Percentiles rank a stretch among this genome's conserved stretches.
phyloP scores from a whole-genome alignment of 768 basidiomycete species.

The Myochromella boudieri region DNA sequence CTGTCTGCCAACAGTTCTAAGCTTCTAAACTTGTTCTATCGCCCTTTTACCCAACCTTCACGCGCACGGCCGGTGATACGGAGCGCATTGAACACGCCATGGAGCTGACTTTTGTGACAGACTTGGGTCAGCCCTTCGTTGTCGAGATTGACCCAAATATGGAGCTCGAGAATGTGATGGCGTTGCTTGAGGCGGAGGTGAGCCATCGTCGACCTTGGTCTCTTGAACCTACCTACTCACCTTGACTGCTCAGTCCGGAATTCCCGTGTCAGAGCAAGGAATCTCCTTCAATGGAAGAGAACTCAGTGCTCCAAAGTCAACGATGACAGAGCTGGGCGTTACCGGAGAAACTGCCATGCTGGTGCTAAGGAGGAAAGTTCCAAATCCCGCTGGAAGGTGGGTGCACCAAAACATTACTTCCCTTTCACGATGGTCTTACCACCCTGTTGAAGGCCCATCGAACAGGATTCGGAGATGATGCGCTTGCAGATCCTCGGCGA shows the following conservation, averaged over 20 bases:
- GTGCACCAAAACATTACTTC: slow-evolving; percentile 3
- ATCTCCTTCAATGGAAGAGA: slow-evolving; percentile 70
- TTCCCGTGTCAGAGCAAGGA: slow-evolving; percentile 70
- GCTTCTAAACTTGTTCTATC: not conserved
- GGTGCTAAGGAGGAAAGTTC: slow-evolving; percentile 62
- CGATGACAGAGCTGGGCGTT: slow-evolving; percentile 67
- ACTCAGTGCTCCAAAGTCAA: slow-evolving; percentile 61
- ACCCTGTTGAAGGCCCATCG: slow-evolving; percentile 49
- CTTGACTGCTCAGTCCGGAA: slow-evolving; percentile 56
- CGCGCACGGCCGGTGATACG: not conserved
- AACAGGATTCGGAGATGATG: slow-evolving; percentile 89
- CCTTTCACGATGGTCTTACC: not conserved
- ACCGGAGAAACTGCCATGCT: slow-evolving; percentile 61
- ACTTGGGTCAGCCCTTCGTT: slow-evolving; percentile 58
- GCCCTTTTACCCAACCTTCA: not conserved
- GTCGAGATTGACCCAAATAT: slow-evolving; percentile 89
- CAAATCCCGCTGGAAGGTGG: slow-evolving; percentile 41
- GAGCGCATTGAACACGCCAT: slow-evolving; percentile 34
- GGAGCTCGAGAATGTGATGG: slow-evolving; percentile 92
- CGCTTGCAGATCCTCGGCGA: slow-evolving; percentile 85
- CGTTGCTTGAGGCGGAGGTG: slow-evolving; percentile 94
- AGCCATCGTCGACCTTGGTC: slow-evolving; percentile 24
- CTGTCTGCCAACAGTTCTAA: slow-evolving; percentile 2
- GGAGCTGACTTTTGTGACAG: slow-evolving; percentile 73
- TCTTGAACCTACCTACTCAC: not conserved